These are phyloP conservation scores for Hymenochaete sp. DNA, from an alignment of 1,284 basidiomycete genomes.

Conservation along the genomic window DNA sequence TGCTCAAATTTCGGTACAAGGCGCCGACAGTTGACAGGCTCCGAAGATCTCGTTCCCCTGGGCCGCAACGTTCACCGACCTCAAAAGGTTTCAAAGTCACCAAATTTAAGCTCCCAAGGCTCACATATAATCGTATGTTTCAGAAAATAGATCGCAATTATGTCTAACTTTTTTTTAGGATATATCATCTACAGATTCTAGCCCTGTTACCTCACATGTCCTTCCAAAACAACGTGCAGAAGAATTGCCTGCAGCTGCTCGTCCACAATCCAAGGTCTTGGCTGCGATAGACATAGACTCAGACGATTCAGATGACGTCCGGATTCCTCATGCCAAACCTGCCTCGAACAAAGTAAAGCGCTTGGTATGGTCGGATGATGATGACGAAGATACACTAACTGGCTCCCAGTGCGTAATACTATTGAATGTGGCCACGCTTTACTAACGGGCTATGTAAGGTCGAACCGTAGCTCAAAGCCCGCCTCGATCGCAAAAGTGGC, in stretches of 20 bases:
- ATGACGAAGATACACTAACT: conserved; percentile 4
- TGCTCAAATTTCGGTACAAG: background rate
- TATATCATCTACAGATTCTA: conserved; percentile 16
- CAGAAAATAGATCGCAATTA: background rate
- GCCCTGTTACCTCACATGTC: too few species aligned
- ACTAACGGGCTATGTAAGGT: too few species aligned
- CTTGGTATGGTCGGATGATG: conserved; percentile 14
- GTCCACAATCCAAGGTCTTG: background rate
- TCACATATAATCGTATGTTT: conserved; percentile 12
- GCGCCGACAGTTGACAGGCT: conserved; percentile 4
- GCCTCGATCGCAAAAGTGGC: too few species aligned
- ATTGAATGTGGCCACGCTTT: too few species aligned
- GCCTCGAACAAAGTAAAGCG: conserved; percentile 1
- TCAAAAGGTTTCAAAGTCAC: too few species aligned
- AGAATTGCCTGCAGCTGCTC: background rate
- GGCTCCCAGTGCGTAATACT: too few species aligned
- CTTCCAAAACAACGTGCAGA: too few species aligned
- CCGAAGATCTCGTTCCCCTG: too few species aligned
- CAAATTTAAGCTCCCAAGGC: too few species aligned
- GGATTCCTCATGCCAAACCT: background rate
- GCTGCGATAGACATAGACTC: background rate
- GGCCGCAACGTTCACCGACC: too few species aligned
- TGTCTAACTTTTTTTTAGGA: background rate
- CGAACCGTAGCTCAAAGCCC: too few species aligned
- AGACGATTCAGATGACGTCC: background rate